Conservation (phyloP, 768 basidiomycete genomes). For the Tylopilus vinaceipallidus region DNA sequence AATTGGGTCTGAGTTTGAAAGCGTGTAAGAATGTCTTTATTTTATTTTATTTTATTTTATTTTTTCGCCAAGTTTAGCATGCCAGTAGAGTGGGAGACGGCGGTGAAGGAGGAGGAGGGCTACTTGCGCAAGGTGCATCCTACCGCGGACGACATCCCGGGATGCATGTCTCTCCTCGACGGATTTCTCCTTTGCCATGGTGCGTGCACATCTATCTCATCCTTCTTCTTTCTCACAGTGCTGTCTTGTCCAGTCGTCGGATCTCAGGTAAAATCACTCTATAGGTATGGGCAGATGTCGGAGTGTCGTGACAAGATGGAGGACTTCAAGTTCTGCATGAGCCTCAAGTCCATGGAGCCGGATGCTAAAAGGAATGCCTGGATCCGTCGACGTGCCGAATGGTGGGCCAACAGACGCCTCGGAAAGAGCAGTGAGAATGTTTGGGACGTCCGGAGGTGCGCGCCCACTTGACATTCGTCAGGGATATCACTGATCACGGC, state of each 20-base stretch:
- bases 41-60: slow-evolving; percentile 2
- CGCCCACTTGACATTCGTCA: slow-evolving; percentile 12
- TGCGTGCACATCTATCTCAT: slow-evolving; percentile 24
- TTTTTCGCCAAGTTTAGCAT: slow-evolving; percentile 26
- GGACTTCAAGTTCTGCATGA: slow-evolving; percentile 95
- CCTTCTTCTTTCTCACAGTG: slow-evolving; percentile 10
- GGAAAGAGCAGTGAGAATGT: slow-evolving; percentile 90
- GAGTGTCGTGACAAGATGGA: slow-evolving; percentile 77
- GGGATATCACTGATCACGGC: background rate
- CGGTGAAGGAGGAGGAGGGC: slow-evolving; percentile 65
- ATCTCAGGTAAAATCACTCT: slow-evolving; percentile 79
- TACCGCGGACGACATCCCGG: slow-evolving; percentile 74
- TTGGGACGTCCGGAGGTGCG: slow-evolving; percentile 86
- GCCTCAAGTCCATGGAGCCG: slow-evolving; percentile 70
- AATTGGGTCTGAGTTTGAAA: slow-evolving; percentile 44
- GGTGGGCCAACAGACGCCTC: slow-evolving; percentile 85
- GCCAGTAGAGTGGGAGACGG: slow-evolving; percentile 50
- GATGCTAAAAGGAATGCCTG: slow-evolving; percentile 80
- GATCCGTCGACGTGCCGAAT: slow-evolving; percentile 85
- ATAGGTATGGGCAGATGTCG: slow-evolving; percentile 75
- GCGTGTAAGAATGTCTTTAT: slow-evolving; percentile 23
- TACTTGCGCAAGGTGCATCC: slow-evolving; percentile 68
- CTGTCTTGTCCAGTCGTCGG: slow-evolving; percentile 54
- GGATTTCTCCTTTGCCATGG: slow-evolving; percentile 71
- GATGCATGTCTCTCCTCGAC: slow-evolving; percentile 76